Evolutionary conservation across 768 basidiomycete genomes (phyloP), one percentile per base, ranked within the genome.

Genomic region (Rhodotorula taiwanensis): DNA sequence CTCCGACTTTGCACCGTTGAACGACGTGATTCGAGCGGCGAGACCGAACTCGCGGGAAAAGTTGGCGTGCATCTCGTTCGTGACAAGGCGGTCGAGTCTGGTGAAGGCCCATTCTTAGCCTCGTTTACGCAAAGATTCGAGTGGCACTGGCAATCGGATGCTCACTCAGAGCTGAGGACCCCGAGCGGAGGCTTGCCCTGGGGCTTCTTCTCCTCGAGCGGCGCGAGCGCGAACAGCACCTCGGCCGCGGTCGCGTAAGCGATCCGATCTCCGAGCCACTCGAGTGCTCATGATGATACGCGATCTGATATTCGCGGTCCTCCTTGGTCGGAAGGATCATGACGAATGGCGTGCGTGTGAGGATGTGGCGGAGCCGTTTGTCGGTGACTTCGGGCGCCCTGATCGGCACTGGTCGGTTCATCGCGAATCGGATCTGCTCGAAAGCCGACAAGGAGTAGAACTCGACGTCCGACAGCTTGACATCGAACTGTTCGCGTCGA

Each of bases 231-330:
- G 21, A 52, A 23, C 1, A 55, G 30, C 23, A 28, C 41, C 25
- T 51, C 21, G 18, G 36, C 1, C 8, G 34, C 21, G 25, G 30
- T n/a, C 23, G 28, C 18, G 34, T 36, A 18, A 4, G 14, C 28
- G 30, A 23, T 25, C 13, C 55, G 41, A 39, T 63, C 61, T 9
- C 61, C 61, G 39, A 30, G 18, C 16, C 44, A 57, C 28, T 63
- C 61, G 28, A 63, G 44, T 11, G 49, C 28, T 63, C 61, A 10
- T 21, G 49, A 10, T 63, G 61, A 20, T 34, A 63, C 25, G 55
- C 55, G 3, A 15, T n/a, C 3, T 14, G 18, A n/a, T 52, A 52
- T 4, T 23, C 55, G 3, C 11, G 31, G 11, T 44, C 23, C 10
- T 47, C 43, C 9, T 3, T 39, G 10, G 36, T 9, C 16, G 10